Conservation (phyloP, 2,329 filamentous ascomycete species). For the Scorias spongiosa region DNA sequence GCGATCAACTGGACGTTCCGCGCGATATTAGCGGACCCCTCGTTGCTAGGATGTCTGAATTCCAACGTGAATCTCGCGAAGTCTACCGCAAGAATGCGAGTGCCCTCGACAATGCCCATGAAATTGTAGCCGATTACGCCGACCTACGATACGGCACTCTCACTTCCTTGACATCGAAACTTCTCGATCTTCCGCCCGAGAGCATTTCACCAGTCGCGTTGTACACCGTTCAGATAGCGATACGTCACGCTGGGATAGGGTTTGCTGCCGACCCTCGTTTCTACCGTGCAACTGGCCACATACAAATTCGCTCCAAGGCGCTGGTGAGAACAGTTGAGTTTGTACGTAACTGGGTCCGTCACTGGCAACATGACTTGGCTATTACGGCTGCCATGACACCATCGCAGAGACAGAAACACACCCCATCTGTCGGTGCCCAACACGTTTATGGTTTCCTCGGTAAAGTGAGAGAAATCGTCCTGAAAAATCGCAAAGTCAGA, state of each 20-base stretch:
- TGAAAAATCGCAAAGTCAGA: constrained; percentile 23
- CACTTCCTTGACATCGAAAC: constrained; percentile 28
- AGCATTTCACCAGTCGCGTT: constrained; percentile 27
- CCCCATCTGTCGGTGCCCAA: constrained; percentile 7
- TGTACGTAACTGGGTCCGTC: constrained; percentile 38
- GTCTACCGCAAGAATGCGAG: constrained; percentile 33
- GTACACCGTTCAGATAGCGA: constrained; percentile 55
- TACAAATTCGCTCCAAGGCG: constrained; percentile 43
- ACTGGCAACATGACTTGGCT: constrained; percentile 35
- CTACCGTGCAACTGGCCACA: constrained; percentile 41
- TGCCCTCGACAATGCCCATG: constrained; percentile 35
- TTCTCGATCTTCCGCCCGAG: constrained; percentile 20
- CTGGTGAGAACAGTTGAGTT: constrained; percentile 38
- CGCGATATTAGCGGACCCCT: constrained; percentile 30
- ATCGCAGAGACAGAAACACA: constrained; percentile 5
- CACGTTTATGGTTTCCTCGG: constrained; percentile 25
- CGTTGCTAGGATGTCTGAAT: constrained; percentile 26
- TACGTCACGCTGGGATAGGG: constrained; percentile 44
- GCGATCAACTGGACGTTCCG: constrained; percentile 28
- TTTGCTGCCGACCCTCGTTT: constrained; percentile 41
- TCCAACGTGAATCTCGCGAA: constrained; percentile 29
- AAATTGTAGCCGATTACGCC: constrained; percentile 27
- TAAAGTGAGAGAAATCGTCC: constrained; percentile 26
- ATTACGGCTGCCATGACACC: constrained; percentile 7
- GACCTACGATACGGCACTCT: constrained; percentile 33